phyloP scores from a whole-genome alignment of 768 basidiomycete genomes.

The Macrolepiota albuminosa region DNA sequence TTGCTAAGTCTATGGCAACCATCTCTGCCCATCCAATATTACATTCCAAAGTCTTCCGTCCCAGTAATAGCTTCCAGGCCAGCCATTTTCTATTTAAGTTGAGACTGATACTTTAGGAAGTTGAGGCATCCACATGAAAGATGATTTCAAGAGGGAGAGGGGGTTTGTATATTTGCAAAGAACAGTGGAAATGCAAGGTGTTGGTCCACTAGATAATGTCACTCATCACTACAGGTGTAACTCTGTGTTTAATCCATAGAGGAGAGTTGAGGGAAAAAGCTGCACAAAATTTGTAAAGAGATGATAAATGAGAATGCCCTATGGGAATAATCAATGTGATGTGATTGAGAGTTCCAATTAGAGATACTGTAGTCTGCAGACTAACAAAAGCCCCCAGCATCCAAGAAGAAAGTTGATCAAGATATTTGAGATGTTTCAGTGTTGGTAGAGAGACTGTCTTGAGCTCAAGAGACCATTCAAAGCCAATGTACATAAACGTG shows the following conservation, averaged over 20 bases:
- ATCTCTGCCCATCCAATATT: conserved; percentile 41
- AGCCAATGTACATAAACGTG: not conserved
- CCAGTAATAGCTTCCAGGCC: no score
- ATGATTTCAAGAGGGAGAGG: no score
- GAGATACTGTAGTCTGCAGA: not conserved
- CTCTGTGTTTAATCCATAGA: not conserved
- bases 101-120: no score
- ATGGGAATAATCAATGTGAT: not conserved
- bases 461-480: not conserved
- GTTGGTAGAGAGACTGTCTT: not conserved
- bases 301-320: not conserved
- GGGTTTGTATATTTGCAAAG: not conserved
- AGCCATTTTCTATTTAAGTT: no score
- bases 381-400: not conserved
- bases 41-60: not conserved
- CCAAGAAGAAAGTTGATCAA: not conserved
- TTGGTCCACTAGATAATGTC: not conserved
- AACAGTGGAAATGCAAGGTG: not conserved
- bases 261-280: not conserved
- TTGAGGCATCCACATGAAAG: no score
- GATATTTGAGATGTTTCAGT: not conserved
- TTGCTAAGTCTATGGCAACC: conserved; percentile 22
- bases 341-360: not conserved
- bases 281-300: not conserved
- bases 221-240: not conserved